A percentile compares a stretch with the other conserved stretches of the same genome.
Conservation (phyloP, 1,284 basidiomycete species). For the Anthracocystis walkeri region DNA sequence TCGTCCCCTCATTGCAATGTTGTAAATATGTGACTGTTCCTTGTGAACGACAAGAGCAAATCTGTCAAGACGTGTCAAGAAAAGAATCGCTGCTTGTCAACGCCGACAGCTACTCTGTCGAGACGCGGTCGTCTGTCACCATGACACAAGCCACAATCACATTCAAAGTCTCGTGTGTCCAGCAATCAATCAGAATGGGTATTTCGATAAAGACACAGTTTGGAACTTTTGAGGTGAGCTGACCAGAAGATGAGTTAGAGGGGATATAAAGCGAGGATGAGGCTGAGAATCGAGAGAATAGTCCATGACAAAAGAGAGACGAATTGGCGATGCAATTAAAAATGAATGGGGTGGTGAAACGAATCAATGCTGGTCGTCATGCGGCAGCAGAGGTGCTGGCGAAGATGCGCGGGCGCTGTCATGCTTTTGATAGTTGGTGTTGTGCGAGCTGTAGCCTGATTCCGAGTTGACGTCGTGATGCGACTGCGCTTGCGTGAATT, state of each 20-base stretch:
- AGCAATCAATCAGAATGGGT: slow-evolving; percentile 5
- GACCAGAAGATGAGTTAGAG: not conserved
- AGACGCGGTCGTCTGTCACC: too few species aligned
- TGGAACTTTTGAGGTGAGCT: not conserved
- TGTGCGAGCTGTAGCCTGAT: slow-evolving; percentile 24
- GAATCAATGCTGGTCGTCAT: slow-evolving; percentile 31
- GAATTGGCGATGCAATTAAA: too few species aligned
- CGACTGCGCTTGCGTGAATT: slow-evolving; percentile 19
- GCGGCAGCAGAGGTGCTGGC: slow-evolving; percentile 26
- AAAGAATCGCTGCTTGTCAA: too few species aligned
- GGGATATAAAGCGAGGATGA: not conserved
- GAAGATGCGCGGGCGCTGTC: slow-evolving; percentile 27
- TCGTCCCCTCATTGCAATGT: too few species aligned
- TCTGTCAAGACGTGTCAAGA: too few species aligned
- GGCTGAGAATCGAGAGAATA: slow-evolving; percentile 1
- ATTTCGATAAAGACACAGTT: not conserved
- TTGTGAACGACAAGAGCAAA: too few species aligned
- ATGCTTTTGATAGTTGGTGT: slow-evolving; percentile 20
- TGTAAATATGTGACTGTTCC: too few species aligned
- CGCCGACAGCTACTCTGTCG: too few species aligned
- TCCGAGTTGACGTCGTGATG: slow-evolving; percentile 23
- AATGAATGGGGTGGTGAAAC: too few species aligned
- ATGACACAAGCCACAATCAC: too few species aligned
- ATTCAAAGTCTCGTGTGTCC: not conserved
- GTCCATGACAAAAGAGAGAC: slow-evolving; percentile 5